Conservation (phyloP, 2,329 filamentous ascomycete species). For the Arachnomyces sp. region DNA sequence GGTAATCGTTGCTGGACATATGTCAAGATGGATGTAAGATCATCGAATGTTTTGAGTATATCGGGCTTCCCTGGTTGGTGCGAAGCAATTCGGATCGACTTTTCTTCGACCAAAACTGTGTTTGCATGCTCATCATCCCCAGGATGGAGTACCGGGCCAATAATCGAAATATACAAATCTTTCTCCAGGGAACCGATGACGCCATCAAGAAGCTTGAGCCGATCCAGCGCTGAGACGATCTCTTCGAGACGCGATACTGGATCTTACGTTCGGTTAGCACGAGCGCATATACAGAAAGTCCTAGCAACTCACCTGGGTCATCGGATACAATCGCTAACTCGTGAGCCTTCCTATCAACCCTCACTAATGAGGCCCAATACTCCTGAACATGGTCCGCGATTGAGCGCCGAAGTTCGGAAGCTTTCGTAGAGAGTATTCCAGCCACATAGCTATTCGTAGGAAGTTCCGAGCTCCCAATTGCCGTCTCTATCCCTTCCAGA, state of each 20-base stretch:
- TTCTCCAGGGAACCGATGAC: conserved; percentile 26
- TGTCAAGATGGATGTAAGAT: conserved; percentile 37
- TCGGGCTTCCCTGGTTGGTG: conserved; percentile 19
- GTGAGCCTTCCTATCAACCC: conserved; percentile 49
- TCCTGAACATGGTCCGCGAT: conserved; percentile 58
- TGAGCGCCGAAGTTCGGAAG: conserved; percentile 56
- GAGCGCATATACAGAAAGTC: conserved; percentile 11
- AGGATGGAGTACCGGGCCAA: conserved; percentile 27
- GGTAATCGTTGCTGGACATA: conserved; percentile 48
- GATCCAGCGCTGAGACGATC: conserved; percentile 24
- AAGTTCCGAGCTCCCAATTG: conserved; percentile 21
- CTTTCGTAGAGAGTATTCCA: conserved; percentile 55
- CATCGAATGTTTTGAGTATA: conserved; percentile 32
- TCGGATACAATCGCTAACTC: conserved; percentile 50
- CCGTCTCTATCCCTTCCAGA: conserved; percentile 36
- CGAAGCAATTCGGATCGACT: conserved; percentile 21
- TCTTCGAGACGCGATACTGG: conserved; percentile 16
- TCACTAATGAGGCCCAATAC: conserved; percentile 63
- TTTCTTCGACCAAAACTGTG: conserved; percentile 20
- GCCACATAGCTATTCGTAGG: conserved; percentile 30
- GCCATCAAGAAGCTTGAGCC: conserved; percentile 23
- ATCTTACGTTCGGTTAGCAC: not conserved
- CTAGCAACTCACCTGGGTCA: conserved; percentile 39
- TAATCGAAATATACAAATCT: conserved; percentile 22
- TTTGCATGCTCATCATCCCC: conserved; percentile 17